Evolutionary conservation across 805 yeast genomes (phyloP), one percentile per base, ranked within the genome.

Genomic region (Ogataea minuta): DNA sequence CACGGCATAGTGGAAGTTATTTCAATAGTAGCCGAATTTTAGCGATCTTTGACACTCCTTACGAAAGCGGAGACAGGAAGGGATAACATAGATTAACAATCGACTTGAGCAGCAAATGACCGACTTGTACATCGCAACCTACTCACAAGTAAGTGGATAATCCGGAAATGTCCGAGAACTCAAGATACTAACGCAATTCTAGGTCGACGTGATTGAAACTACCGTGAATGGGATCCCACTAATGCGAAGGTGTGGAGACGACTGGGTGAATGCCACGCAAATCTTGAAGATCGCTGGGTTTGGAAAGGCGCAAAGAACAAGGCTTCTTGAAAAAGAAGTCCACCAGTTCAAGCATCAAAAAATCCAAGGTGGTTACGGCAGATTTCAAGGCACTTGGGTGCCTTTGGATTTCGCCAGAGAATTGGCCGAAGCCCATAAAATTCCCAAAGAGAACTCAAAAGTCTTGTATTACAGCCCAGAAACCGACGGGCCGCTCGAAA

Each of bases 261-360:
- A 90, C 52, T 93, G 98, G 98, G 88, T 93, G 39, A 85, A 85
- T 56, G 88, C 89, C 15, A 85, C 95, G 0, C 95, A 85, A 57
- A 81, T 84, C 25, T 67, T 85, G 50, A 84, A 85, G 57, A 78
- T 84, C 44, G 89, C 90, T 25, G 77, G 81, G 44, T 81, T 80
- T 53, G 84, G 87, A 29, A 85, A 85, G 61, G 84, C 90, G 2
- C 83, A 81, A 54, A 65, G 95, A 60, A 84, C 93, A 2, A 77
- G 84, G 53, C 75, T 85, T 30, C 63, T 85, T 44, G 93, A 85
- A 54, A 77, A 73, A 49, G 93, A 85, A 47, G 85, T 84, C 15
- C 87, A 78, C 54, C 71, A 68, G 34, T 68, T 70, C 68, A 56
- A 63, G 10, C 90, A 84, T 54, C 86, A 84, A 57, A 85, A 84